Percentiles rank a stretch among this genome's conserved stretches.
phyloP scores from a whole-genome alignment of 495 filamentous ascomycete genomes.

The Neurospora sp. region DNA sequence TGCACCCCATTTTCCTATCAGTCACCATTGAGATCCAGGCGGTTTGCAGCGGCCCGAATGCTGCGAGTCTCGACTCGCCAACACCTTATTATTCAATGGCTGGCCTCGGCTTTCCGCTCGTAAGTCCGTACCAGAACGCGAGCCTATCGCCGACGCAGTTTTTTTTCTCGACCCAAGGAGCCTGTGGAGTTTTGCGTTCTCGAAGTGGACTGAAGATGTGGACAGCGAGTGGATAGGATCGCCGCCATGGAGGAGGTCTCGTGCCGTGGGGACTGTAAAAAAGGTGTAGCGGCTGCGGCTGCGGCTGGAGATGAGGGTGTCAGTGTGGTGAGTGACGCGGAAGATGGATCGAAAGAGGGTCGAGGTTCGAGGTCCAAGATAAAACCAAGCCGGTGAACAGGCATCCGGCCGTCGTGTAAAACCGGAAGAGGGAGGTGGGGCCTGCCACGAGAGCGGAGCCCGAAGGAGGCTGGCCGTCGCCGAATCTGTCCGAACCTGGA shows the following conservation, averaged over 20 bases:
- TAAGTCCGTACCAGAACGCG: background rate
- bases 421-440: background rate
- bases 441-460: background rate
- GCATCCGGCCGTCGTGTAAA: background rate
- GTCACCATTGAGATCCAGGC: background rate
- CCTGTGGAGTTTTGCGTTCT: background rate
- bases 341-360: background rate
- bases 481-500: constrained; percentile 5
- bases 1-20: background rate
- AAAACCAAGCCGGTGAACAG: background rate
- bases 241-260: background rate
- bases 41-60: background rate
- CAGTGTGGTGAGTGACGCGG: background rate
- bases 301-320: background rate
- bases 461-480: background rate
- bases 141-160: background rate
- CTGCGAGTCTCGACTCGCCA: background rate
- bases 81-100: background rate
- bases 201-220: background rate
- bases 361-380: background rate
- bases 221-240: background rate
- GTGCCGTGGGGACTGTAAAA: background rate
- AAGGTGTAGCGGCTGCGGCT: background rate
- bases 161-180: background rate
- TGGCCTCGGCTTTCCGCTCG: background rate